phyloP scores from a whole-genome alignment of 1,139 yeast species.

The Debaryomycetaceae sp. region DNA sequence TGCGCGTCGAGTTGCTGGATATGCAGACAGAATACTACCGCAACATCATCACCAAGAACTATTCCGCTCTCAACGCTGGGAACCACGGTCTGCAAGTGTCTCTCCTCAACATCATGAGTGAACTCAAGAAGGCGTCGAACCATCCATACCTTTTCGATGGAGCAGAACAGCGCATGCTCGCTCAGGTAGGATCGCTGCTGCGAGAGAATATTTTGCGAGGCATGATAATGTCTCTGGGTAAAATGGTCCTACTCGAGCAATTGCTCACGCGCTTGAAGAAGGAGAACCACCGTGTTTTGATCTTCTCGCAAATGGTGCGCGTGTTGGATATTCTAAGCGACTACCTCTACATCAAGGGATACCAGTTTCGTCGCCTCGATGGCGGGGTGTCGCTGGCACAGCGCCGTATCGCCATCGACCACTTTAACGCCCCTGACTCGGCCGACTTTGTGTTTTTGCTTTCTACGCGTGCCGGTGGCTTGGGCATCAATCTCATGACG shows the following conservation, averaged over 20 bases:
- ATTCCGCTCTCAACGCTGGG: slow-evolving; percentile 84
- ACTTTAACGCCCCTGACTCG: slow-evolving; percentile 88
- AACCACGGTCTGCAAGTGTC: slow-evolving; percentile 69
- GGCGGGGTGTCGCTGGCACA: slow-evolving; percentile 96
- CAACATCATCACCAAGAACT: slow-evolving; percentile 84
- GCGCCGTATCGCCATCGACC: slow-evolving; percentile 90
- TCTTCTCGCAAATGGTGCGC: slow-evolving; percentile 95
- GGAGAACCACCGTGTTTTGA: slow-evolving; percentile 93
- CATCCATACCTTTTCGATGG: slow-evolving; percentile 94
- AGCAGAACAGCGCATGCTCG: slow-evolving; percentile 77
- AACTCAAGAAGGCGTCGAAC: slow-evolving; percentile 90
- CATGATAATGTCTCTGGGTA: slow-evolving; percentile 94
- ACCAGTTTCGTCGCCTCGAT: slow-evolving; percentile 83
- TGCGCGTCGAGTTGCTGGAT: slow-evolving; percentile 91
- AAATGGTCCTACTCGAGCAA: slow-evolving; percentile 92
- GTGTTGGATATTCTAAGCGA: slow-evolving; percentile 94
- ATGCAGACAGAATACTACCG: slow-evolving; percentile 92
- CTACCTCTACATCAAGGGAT: slow-evolving; percentile 81
- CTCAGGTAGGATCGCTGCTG: slow-evolving; percentile 46
- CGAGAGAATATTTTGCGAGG: slow-evolving; percentile 83
- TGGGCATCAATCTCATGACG: slow-evolving; percentile 96
- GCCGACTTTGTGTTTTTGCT: slow-evolving; percentile 85
- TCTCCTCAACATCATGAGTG: slow-evolving; percentile 84
- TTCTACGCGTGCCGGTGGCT: slow-evolving; percentile 97
- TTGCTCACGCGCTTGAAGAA: slow-evolving; percentile 69